Conservation (phyloP, 2,329 filamentous ascomycete genomes). For the Trichoderma sp. region DNA sequence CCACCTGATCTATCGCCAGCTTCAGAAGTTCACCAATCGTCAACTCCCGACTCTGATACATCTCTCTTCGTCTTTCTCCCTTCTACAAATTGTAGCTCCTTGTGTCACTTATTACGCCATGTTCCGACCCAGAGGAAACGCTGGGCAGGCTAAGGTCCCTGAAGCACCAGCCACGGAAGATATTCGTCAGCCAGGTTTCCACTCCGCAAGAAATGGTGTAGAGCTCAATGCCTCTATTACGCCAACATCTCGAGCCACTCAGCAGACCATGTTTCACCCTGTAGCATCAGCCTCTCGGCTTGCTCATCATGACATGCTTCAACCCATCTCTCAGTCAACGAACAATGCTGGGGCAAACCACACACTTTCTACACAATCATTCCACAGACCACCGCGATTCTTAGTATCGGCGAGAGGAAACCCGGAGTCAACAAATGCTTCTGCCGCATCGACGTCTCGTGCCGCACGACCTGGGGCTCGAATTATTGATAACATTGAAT, state of each 20-base stretch:
- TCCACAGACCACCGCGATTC: background rate
- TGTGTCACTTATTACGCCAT: background rate
- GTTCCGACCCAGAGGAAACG: background rate
- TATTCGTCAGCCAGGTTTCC: background rate
- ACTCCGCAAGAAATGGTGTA: background rate
- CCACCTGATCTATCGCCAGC: background rate
- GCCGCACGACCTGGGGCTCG: background rate
- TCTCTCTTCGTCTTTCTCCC: background rate
- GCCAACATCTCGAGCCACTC: background rate
- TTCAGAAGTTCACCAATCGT: background rate
- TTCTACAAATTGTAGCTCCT: background rate
- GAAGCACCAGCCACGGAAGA: background rate
- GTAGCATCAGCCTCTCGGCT: background rate
- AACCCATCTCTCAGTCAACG: background rate
- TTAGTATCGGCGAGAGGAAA: background rate
- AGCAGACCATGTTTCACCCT: background rate
- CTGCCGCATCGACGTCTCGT: background rate
- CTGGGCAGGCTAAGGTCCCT: background rate
- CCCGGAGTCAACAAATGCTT: background rate
- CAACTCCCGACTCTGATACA: background rate
- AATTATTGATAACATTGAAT: background rate
- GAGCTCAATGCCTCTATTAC: background rate
- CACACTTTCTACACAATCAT: background rate
- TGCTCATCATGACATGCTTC: background rate
- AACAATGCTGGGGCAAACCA: background rate